Evolutionary conservation across 2,329 filamentous ascomycete genomes (phyloP).

Genomic region (Colletotrichum australisinense): DNA sequence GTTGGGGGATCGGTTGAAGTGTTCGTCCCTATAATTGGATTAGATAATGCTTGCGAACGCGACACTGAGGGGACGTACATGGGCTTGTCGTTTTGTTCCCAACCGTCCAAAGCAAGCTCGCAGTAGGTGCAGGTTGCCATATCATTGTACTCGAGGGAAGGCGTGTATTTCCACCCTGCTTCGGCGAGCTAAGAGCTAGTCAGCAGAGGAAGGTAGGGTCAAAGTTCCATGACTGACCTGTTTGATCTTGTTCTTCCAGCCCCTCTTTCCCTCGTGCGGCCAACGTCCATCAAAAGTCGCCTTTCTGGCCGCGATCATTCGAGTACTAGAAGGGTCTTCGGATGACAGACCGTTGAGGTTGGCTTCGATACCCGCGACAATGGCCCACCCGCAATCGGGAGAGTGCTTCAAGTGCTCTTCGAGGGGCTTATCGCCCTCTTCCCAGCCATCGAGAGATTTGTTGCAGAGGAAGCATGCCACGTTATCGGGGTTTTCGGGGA

Average conservation of each 20-base stretch:
- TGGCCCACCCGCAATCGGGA: conserved; percentile 87
- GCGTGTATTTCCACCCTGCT: conserved; percentile 94
- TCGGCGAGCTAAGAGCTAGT: conserved; percentile 76
- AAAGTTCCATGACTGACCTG: conserved; percentile 68
- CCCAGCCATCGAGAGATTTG: conserved; percentile 91
- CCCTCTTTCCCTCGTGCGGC: conserved; percentile 90
- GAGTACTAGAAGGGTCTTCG: conserved; percentile 78
- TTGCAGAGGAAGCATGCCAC: conserved; percentile 89
- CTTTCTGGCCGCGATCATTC: conserved; percentile 81
- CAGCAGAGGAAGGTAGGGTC: conserved; percentile 15
- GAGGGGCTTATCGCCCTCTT: conserved; percentile 84
- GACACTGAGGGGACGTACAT: conserved; percentile 64
- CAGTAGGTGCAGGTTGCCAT: conserved; percentile 94
- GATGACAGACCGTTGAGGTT: conserved; percentile 71
- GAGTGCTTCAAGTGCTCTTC: conserved; percentile 88
- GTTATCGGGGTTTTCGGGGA: conserved; percentile 82
- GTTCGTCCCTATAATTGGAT: conserved; percentile 77
- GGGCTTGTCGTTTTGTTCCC: conserved; percentile 93
- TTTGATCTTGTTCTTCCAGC: conserved; percentile 89
- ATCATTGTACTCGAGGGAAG: conserved; percentile 84
- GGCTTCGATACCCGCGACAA: conserved; percentile 72
- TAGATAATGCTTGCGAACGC: neutral
- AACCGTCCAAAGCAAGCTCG: conserved; percentile 88
- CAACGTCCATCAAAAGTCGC: conserved; percentile 87
- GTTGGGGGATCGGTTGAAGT: conserved; percentile 79